Conservation (phyloP, 441 rosid species). For the Corymbia calophylla region DNA sequence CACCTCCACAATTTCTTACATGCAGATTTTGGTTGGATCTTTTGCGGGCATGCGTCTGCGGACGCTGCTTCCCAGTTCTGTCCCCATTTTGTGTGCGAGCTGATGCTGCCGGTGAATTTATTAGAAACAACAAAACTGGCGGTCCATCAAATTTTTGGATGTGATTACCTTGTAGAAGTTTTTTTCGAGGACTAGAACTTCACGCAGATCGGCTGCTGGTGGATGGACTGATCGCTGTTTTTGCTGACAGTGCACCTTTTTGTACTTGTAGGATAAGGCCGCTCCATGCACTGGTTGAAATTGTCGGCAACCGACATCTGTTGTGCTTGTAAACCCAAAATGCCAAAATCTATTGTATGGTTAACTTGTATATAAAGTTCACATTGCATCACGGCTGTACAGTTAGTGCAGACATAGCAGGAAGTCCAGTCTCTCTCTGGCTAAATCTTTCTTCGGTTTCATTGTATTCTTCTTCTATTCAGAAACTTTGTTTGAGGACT, state of each 20-base stretch:
- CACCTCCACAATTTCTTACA: not conserved
- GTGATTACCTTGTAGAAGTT: not conserved
- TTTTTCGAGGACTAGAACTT: not conserved
- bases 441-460: not conserved
- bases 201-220: not conserved
- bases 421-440: not conserved
- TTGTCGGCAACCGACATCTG: not conserved
- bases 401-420: not conserved
- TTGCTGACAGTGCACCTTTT: not conserved
- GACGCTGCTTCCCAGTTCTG: not conserved
- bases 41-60: not conserved
- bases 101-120: not conserved
- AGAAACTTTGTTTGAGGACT: not conserved
- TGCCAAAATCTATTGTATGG: not conserved
- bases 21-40: not conserved
- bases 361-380: not conserved
- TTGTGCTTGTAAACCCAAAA: not conserved
- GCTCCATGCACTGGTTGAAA: not conserved
- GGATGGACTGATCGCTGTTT: not conserved
- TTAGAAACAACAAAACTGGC: not conserved
- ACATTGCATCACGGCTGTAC: not conserved
- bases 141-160: not conserved
- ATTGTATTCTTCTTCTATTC: not conserved
- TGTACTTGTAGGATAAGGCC: not conserved
- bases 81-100: not conserved